A percentile compares a stretch with the other conserved stretches of the same genome.
Evolutionary conservation across 2,329 filamentous ascomycete genomes (phyloP).

Genomic region (Paraconiothyrium brasiliense): DNA sequence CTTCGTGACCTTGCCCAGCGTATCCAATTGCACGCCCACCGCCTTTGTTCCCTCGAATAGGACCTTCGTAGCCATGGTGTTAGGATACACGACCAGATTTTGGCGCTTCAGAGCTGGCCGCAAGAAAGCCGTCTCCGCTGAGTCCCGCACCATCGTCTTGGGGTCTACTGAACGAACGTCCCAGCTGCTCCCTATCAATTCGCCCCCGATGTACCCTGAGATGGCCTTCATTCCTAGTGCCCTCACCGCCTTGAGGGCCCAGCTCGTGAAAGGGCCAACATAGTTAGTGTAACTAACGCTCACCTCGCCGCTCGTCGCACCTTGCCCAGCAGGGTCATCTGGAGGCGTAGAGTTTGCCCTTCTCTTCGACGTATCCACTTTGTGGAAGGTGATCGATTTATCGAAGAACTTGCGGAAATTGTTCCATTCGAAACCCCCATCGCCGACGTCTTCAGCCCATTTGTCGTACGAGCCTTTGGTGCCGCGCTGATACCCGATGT

Average conservation of each 20-base stretch:
- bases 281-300: constrained; percentile 29
- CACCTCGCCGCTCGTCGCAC: constrained; percentile 17
- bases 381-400: constrained; percentile 36
- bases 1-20: constrained; percentile 6
- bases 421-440: constrained; percentile 32
- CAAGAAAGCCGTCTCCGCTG: constrained; percentile 30
- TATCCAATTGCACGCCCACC: not conserved
- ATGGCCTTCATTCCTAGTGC: constrained; percentile 29
- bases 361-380: constrained; percentile 32
- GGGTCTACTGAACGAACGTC: constrained; percentile 20
- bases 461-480: constrained; percentile 21
- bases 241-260: constrained; percentile 23
- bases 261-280: constrained; percentile 21
- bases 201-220: constrained; percentile 25
- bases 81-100: constrained; percentile 63
- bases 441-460: constrained; percentile 38
- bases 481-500: constrained; percentile 22
- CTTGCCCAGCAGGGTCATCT: constrained; percentile 20
- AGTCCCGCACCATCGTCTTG: constrained; percentile 23
- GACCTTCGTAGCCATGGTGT: constrained; percentile 66
- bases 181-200: constrained; percentile 28
- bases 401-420: constrained; percentile 34
- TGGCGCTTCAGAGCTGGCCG: constrained; percentile 18
- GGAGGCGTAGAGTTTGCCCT: constrained; percentile 31
- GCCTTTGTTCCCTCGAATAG: constrained; percentile 22